Evolutionary conservation across 1,284 basidiomycete species (phyloP), one percentile per base, ranked within the genome.

Genomic region (Chalciporus sp.): DNA sequence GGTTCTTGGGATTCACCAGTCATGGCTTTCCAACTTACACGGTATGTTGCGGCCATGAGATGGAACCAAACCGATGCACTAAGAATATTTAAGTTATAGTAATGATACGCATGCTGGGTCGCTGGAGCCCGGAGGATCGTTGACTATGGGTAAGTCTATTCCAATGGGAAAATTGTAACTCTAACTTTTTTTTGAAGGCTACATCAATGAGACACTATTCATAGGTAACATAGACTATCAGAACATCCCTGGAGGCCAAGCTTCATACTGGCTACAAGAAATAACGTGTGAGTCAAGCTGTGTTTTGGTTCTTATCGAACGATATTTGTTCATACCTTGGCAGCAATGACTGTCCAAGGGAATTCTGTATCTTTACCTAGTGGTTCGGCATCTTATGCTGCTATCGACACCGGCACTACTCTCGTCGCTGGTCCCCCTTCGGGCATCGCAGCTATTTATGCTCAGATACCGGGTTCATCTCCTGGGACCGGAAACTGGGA

Each of bases 381-480:
- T 1, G 74, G 75, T 7, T 58, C 61, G 42, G 57, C 55, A 6
- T 72, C 72, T 6, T 64, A 74, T 29, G 78, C 76, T 29, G 74
- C 74, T 7, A 82, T 83, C 51, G 82, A 83, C 61, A 83, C 81
- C 9, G 82, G 82, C 9, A 82, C 81, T 0, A 81, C 80, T 1
- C 73, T 82, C 27, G 72, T 82, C 51, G 80, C 77, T 26, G 78
- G 75, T 0, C 81, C 82, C 0, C 65, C 70, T 0, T 61, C 58
- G 6, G 72, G 67, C 6, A 78, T 81, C 23, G 59, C 69, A 28
- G 71, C 73, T 11, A 72, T 86, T 31, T 83, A 74, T 49, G 68
- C 61, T 5, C 72, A 75, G 17, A 75, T 83, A n/a, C 67, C 73
- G 1, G 72, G 68, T 40, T 71, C 76, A 6, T 53, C 58, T 37